phyloP scores from a whole-genome alignment of 176 grass and related monocot species.

The Typha latifolia region DNA sequence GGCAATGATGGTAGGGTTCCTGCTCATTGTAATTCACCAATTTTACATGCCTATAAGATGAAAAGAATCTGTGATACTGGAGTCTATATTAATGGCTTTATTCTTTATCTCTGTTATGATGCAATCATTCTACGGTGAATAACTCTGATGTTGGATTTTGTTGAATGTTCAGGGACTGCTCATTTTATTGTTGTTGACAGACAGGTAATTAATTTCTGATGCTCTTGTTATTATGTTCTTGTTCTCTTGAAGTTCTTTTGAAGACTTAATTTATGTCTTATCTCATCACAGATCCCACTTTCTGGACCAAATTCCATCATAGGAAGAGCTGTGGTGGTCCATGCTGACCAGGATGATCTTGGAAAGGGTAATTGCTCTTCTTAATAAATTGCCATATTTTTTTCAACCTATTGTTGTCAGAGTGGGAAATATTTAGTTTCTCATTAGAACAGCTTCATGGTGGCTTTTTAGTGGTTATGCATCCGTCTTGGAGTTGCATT shows the following conservation, averaged over 20 bases:
- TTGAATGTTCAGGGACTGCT: constrained; percentile 1
- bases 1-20: constrained; percentile 36
- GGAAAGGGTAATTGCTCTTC: constrained; percentile 49
- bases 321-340: constrained; percentile 60
- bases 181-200: constrained; percentile 1
- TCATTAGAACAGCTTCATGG: not conserved
- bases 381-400: not conserved
- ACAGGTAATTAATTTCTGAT: not conserved
- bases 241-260: not conserved
- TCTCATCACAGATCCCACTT: constrained; percentile 31
- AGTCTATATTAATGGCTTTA: too few relatives aligned
- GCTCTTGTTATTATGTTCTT: not conserved
- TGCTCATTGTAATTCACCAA: not conserved
- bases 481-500: not conserved
- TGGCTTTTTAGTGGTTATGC: not conserved
- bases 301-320: constrained; percentile 44
- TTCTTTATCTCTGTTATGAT: not conserved
- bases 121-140: not conserved
- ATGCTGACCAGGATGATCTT: constrained; percentile 64
- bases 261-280: not conserved
- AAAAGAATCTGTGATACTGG: too few relatives aligned
- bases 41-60: too few relatives aligned
- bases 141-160: not conserved
- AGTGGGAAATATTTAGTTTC: not conserved
- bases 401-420: not conserved